Conservation (phyloP, 2,329 filamentous ascomycete genomes). For the Pseudogymnoascus sp. region DNA sequence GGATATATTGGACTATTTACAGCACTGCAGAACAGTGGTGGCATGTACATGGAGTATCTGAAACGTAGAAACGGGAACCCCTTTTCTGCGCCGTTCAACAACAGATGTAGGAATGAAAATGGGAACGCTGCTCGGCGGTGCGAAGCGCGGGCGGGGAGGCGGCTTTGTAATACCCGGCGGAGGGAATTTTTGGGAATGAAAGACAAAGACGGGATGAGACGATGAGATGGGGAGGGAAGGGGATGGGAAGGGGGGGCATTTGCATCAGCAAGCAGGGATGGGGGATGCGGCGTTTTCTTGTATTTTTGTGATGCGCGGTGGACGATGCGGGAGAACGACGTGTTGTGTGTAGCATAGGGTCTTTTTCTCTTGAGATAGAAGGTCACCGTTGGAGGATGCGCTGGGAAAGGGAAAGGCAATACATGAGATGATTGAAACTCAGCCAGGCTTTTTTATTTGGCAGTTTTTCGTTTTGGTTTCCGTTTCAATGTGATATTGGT, state of each 20-base stretch:
- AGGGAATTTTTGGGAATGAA: neutral
- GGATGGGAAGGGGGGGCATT: neutral
- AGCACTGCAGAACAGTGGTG: neutral
- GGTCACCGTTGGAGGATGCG: slow-evolving; percentile 6
- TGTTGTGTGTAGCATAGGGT: slow-evolving; percentile 1
- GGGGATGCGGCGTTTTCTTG: neutral
- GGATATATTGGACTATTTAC: slow-evolving; percentile 8
- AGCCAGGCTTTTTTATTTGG: neutral
- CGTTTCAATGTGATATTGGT: neutral
- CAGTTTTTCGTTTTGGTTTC: neutral
- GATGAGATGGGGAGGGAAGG: neutral
- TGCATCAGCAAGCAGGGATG: slow-evolving; percentile 4
- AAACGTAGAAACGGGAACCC: neutral
- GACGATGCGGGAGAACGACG: neutral
- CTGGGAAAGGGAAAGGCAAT: neutral
- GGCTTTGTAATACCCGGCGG: slow-evolving; percentile 2
- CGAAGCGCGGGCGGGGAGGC: neutral
- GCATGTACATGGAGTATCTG: neutral
- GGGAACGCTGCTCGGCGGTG: neutral
- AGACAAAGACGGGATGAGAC: neutral
- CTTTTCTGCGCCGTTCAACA: neutral
- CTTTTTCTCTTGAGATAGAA: slow-evolving; percentile 1
- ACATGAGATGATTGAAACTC: neutral
- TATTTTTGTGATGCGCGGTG: neutral
- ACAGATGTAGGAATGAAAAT: neutral